Conservation (phyloP, 2,329 filamentous ascomycete genomes). For the Botrytis paeoniae region DNA sequence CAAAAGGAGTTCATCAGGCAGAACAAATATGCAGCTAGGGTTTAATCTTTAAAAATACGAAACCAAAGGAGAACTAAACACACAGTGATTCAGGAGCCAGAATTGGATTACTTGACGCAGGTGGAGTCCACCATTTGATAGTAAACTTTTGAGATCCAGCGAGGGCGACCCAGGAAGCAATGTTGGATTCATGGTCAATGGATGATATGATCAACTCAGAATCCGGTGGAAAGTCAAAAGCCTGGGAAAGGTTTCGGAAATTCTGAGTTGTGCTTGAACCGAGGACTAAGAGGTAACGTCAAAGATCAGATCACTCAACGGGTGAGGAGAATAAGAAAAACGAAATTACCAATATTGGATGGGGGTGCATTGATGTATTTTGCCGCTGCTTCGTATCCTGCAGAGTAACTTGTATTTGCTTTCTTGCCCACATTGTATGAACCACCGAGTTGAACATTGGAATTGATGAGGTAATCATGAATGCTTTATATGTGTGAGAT, state of each 20-base stretch:
- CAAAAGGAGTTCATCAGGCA: background rate
- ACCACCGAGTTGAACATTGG: conserved; percentile 74
- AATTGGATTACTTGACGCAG: conserved; percentile 43
- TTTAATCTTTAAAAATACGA: background rate
- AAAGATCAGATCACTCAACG: background rate
- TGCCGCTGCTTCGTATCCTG: conserved; percentile 63
- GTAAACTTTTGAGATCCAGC: conserved; percentile 57
- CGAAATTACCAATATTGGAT: conserved; percentile 58
- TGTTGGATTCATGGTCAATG: conserved; percentile 76
- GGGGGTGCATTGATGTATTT: conserved; percentile 65
- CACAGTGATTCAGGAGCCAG: conserved; percentile 15
- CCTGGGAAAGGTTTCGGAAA: conserved; percentile 65
- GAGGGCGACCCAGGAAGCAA: conserved; percentile 69
- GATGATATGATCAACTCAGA: conserved; percentile 69
- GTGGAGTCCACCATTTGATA: conserved; percentile 68
- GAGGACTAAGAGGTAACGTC: conserved; percentile 49
- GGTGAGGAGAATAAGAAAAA: background rate
- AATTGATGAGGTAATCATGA: conserved; percentile 60
- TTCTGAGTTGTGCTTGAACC: conserved; percentile 74
- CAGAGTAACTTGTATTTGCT: conserved; percentile 57
- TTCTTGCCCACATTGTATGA: conserved; percentile 59
- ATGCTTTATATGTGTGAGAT: conserved; percentile 47
- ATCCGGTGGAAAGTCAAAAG: conserved; percentile 51
- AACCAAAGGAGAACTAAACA: background rate
- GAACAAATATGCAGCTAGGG: background rate